Conservation (phyloP, 2,329 filamentous ascomycete genomes). For the Geosmithia putterillii region DNA sequence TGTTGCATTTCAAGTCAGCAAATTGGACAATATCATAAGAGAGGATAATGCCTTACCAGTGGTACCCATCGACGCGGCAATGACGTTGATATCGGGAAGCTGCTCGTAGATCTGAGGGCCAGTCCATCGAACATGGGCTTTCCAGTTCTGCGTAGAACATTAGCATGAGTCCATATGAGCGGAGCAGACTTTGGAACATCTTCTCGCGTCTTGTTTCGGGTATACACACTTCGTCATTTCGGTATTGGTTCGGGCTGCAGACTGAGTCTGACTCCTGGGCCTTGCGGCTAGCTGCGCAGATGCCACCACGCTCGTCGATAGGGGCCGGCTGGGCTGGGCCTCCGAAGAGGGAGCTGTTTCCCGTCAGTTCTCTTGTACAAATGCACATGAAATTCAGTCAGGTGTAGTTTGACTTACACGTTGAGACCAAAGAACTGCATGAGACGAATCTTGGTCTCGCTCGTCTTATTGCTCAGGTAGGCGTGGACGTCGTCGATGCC, state of each 20-base stretch:
- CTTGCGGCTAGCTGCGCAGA: constrained; percentile 29
- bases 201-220: constrained; percentile 9
- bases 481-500: constrained; percentile 22
- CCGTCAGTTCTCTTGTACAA: background rate
- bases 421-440: constrained; percentile 8
- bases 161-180: background rate
- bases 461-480: constrained; percentile 31
- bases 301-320: constrained; percentile 37
- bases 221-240: constrained; percentile 5
- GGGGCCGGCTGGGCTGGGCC: constrained; percentile 47
- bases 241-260: constrained; percentile 13
- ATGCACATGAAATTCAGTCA: too few species aligned
- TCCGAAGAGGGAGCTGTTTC: constrained; percentile 36
- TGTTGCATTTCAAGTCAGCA: background rate
- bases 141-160: constrained; percentile 29
- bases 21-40: background rate
- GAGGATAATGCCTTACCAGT: constrained; percentile 25
- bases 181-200: background rate
- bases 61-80: constrained; percentile 46
- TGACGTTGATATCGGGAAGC: constrained; percentile 40
- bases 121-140: constrained; percentile 44
- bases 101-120: constrained; percentile 45
- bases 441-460: constrained; percentile 5
- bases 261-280: constrained; percentile 26
- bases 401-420: constrained; percentile 3